Evolutionary conservation across 192 early-diverging fungal genomes (phyloP), one percentile per base, ranked within the genome.

Genomic region (Entomortierella parvispora): DNA sequence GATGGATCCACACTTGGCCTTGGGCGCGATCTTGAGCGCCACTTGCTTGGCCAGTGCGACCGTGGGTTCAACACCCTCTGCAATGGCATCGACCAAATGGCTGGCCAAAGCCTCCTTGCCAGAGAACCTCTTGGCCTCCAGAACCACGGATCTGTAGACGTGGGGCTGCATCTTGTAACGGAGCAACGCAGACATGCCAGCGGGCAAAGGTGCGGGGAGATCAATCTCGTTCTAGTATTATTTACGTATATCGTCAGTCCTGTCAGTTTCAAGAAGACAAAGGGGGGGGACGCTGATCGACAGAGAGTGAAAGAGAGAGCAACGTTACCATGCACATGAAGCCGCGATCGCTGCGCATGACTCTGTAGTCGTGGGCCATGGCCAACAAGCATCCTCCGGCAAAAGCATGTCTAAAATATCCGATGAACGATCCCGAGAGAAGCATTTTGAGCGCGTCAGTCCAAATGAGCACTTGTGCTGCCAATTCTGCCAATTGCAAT

Each of bases 351-450:
- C 83, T 81, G 1, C 91, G 81, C 92, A 93, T 92, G 4, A 92
- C 87, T 22, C 92, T 86, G 70, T 90, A 90, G 62, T 93, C 92
- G 56, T 86, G 83, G 32, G 82, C 80, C 37, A 87, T 52, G 18
- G 87, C 83, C 40, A 87, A 71, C 77, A 89, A 65, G 72, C 86
- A 92, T 15, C 92, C 92, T 57, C 92, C 92, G n/a, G 92, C 92
- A 82, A 93, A 93, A 18, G 92, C 89, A 48, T 93, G 92, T 64
- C 74, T 68, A 68, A 26, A n/a, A n/a, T n/a, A n/a, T n/a, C n/a
- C n/a, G n/a, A n/a, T n/a, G n/a, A n/a, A n/a, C n/a, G n/a, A n/a
- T n/a, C n/a, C n/a, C n/a, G n/a, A n/a, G n/a, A n/a, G n/a, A n/a
- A n/a, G n/a, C n/a, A n/a, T n/a, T n/a, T n/a, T n/a, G n/a, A n/a